Evolutionary conservation across 768 basidiomycete species (phyloP), one percentile per base, ranked within the genome.

Genomic region (Boletus speciosus): DNA sequence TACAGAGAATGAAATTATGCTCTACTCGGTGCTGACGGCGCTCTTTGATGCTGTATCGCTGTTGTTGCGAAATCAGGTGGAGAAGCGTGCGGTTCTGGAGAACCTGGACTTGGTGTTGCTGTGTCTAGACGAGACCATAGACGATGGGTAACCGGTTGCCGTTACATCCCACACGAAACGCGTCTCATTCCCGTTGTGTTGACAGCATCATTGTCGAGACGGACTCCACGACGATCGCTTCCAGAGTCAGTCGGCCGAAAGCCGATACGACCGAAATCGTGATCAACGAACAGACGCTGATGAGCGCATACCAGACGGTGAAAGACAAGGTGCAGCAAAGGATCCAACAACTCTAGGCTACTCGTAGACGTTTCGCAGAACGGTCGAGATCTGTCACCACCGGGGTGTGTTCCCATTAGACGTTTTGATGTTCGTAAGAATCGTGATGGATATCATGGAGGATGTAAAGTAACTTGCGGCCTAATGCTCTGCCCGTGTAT

Each of bases 201-300:
- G 16, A 31, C 67, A 98, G 96, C 16, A 90, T 98, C 67, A 95
- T 98, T 60, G 86, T 98, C 19, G 96, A 98, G 73, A 98, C 96
- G 0, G 97, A 99, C 69, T 79, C 95, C 3, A 83, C 92, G 1
- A 89, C 95, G n/a, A 97, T 98, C 67, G 93, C 94, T 0, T 92
- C 93, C 32, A 77, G 97, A 49, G 97, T 98, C 49, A 95, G 90
- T 63, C 76, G 94, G 59, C 92, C 97, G 40, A 86, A 85, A 59
- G 87, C 96, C 15, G 97, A 98, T 71, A 86, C 95, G 48, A 89
- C 88, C 36, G 95, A 98, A 62, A 97, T 99, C 59, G 88, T 95
- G 58, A 96, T 99, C 78, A 98, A 99, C 78, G 97, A 99, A 74
- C 94, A 97, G 74, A 95, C 93, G 9, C 79, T 97, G 55, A 80